A percentile compares a stretch with the other conserved stretches of the same genome.
These are phyloP conservation scores for Vishniacozyma victoriae DNA, from an alignment of 768 basidiomycete species.

Conservation along the genomic window DNA sequence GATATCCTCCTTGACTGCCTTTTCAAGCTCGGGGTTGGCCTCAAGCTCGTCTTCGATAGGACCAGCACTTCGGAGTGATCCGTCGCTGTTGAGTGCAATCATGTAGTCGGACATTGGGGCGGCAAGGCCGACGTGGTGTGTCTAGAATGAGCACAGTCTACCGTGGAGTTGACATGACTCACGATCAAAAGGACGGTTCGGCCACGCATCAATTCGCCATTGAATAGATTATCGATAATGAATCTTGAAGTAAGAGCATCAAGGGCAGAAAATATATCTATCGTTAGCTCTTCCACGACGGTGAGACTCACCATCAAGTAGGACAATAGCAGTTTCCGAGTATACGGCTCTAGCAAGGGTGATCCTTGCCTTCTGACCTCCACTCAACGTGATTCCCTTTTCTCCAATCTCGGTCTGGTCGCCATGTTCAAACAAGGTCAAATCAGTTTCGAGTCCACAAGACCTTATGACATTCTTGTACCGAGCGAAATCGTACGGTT, in stretches of 20 bases:
- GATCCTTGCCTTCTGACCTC: conserved; percentile 59
- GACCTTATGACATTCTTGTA: conserved; percentile 49
- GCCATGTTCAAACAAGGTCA: conserved; percentile 56
- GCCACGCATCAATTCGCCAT: conserved; percentile 52
- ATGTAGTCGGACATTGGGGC: conserved; percentile 44
- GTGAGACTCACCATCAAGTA: conserved; percentile 54
- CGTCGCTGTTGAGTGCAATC: conserved; percentile 37
- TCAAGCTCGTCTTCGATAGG: conserved; percentile 33
- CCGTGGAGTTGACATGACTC: conserved; percentile 20
- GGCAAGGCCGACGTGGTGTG: conserved; percentile 46
- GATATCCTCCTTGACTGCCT: conserved; percentile 25
- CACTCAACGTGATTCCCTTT: conserved; percentile 57
- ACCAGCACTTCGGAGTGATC: conserved; percentile 33
- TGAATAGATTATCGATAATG: conserved; percentile 54
- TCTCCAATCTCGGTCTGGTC: conserved; percentile 69
- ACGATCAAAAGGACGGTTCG: conserved; percentile 58
- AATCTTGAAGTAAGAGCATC: conserved; percentile 57
- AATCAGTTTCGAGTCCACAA: conserved; percentile 51
- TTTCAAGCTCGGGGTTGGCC: conserved; percentile 22
- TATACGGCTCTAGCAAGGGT: conserved; percentile 60
- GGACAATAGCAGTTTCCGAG: conserved; percentile 57
- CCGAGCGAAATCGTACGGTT: conserved; percentile 49
- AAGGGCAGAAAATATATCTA: conserved; percentile 62
- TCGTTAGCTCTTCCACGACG: background rate
- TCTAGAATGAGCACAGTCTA: conserved; percentile 21